Evolutionary conservation across 495 filamentous ascomycete species (phyloP).

Genomic region (Venustampulla echinocandica): DNA sequence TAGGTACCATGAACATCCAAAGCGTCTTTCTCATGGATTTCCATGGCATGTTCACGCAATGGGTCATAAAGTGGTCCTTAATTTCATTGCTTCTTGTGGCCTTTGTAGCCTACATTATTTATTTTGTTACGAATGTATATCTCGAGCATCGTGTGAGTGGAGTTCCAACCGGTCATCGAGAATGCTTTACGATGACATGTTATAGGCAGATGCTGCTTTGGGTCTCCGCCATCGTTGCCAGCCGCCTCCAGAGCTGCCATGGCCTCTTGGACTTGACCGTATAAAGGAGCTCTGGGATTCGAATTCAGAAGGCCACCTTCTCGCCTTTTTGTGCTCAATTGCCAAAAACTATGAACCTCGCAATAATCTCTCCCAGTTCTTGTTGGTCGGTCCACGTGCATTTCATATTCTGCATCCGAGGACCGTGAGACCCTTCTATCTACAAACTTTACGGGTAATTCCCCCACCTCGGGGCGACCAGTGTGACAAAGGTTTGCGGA

Average conservation of each 20-base stretch:
- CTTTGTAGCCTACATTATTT: conserved; percentile 3
- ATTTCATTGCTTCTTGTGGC: conserved; percentile 3
- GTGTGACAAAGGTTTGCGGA: not conserved
- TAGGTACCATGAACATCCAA: no score
- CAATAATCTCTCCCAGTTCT: conserved; percentile 26
- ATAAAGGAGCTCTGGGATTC: conserved; percentile 29
- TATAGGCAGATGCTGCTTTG: conserved; percentile 1
- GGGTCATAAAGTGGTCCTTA: conserved; percentile 1
- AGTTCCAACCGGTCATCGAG: not conserved
- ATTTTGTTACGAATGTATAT: not conserved
- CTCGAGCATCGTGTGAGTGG: not conserved
- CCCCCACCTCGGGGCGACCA: no score
- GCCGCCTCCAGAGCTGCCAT: conserved; percentile 27
- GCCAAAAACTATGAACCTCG: conserved; percentile 29
- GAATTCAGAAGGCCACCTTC: conserved; percentile 27
- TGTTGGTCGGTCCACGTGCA: conserved; percentile 27
- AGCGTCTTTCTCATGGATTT: conserved; percentile 6
- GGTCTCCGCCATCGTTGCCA: conserved; percentile 22
- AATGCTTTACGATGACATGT: not conserved
- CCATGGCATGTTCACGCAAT: not conserved
- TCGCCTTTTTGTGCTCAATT: conserved; percentile 28
- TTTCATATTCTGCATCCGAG: conserved; percentile 29
- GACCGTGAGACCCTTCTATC: conserved; percentile 15
- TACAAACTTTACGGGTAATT: not conserved
- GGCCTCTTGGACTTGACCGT: conserved; percentile 34